Evolutionary conservation across 768 basidiomycete genomes (phyloP).

Genomic region (Asterophora lycoperdoides): DNA sequence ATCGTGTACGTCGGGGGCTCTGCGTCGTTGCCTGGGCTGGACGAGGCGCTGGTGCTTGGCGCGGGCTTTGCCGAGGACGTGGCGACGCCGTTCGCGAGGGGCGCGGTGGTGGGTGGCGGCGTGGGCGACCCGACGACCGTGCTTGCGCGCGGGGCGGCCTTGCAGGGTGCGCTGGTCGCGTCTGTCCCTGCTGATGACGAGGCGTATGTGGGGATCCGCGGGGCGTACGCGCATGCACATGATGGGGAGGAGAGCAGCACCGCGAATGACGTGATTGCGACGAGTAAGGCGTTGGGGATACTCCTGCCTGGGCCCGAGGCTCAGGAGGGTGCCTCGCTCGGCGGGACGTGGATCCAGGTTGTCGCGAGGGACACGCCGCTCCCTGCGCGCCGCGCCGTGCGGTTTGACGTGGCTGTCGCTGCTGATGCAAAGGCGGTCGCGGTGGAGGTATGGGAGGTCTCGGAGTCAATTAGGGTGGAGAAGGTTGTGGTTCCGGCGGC

Average conservation of each 20-base stretch:
- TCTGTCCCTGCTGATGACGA: conserved; percentile 30
- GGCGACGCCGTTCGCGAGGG: conserved; percentile 60
- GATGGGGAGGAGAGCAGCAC: conserved; percentile 11
- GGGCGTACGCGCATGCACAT: no score
- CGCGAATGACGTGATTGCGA: conserved; percentile 47
- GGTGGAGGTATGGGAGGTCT: conserved; percentile 76
- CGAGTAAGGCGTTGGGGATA: conserved; percentile 59
- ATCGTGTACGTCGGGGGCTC: conserved; percentile 79
- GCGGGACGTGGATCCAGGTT: conserved; percentile 64
- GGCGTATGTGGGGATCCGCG: no score
- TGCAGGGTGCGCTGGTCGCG: conserved; percentile 66
- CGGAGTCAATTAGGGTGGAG: conserved; percentile 62
- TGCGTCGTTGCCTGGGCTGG: conserved; percentile 68
- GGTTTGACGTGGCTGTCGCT: conserved; percentile 51
- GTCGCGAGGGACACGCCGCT: conserved; percentile 68
- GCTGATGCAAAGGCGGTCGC: conserved; percentile 42
- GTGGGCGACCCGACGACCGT: conserved; percentile 75
- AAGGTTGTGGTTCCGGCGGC: conserved; percentile 45
- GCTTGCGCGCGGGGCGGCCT: conserved; percentile 70
- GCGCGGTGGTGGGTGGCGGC: conserved; percentile 68
- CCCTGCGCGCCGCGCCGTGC: conserved; percentile 58
- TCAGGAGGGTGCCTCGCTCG: conserved; percentile 38
- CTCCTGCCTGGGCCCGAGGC: conserved; percentile 51
- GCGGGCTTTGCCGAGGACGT: conserved; percentile 59
- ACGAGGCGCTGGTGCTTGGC: conserved; percentile 45